phyloP scores from a whole-genome alignment of 2,329 filamentous ascomycete species.

The Dactylonectria macrodidyma region DNA sequence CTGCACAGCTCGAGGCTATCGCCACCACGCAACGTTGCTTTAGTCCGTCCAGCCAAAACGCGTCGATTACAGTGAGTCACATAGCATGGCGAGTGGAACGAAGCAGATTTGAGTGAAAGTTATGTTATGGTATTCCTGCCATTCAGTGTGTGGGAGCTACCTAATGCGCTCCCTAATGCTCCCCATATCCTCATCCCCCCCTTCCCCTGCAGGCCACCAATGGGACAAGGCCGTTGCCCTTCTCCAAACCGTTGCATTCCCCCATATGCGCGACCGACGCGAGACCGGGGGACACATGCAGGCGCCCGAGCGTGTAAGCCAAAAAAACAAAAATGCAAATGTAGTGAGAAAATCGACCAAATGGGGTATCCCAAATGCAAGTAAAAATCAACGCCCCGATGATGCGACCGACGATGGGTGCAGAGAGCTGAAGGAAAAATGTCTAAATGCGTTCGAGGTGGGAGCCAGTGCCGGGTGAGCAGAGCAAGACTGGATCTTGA shows the following conservation, averaged over 20 bases:
- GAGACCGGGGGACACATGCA: slow-evolving; percentile 4
- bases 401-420: slow-evolving; percentile 23
- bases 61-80: background rate
- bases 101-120: slow-evolving; percentile 13
- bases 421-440: slow-evolving; percentile 24
- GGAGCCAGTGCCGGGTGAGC: slow-evolving; percentile 31
- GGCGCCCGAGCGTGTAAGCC: slow-evolving; percentile 18
- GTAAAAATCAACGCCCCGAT: slow-evolving; percentile 40
- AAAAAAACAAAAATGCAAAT: slow-evolving; percentile 18
- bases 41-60: background rate
- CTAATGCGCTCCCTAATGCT: slow-evolving; percentile 34
- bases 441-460: slow-evolving; percentile 44
- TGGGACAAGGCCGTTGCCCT: slow-evolving; percentile 1
- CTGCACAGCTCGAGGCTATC: background rate
- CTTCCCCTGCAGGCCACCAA: slow-evolving; percentile 18
- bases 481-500: slow-evolving; percentile 20
- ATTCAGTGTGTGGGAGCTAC: slow-evolving; percentile 52
- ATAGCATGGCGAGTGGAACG: background rate
- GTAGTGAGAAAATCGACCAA: slow-evolving; percentile 23
- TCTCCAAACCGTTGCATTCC: slow-evolving; percentile 15
- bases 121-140: slow-evolving; percentile 56
- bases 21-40: background rate
- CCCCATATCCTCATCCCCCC: slow-evolving; percentile 11
- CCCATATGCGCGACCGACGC: background rate
- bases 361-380: slow-evolving; percentile 46